Base-by-base conservation (phyloP, 495 filamentous ascomycete species). In the Aspergillus funiculosus region DNA sequence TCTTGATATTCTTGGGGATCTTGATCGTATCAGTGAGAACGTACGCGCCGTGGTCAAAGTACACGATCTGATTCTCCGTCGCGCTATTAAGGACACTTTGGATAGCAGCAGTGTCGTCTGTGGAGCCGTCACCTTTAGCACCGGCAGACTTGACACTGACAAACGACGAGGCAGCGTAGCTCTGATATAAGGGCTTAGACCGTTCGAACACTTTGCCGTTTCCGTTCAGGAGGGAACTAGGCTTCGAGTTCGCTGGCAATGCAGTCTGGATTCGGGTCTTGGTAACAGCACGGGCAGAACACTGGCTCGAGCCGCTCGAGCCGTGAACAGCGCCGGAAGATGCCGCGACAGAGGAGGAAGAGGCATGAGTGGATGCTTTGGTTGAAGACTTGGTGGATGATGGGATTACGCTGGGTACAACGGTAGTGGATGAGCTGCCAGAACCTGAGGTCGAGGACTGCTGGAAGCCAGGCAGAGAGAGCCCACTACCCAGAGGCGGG, bases 11-110 rank as follows among this genome's bases (percentile, higher is more conserved):
- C 56, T 64, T 65, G 35, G 91, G 91, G 3, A 97, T 75, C 59
- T 83, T 81, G 63, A 98, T 67, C 1, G 91, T 96, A 41, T 81
- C 75, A 34, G 85, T 86, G 57, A 98, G 72, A 14, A 94, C 65
- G 66, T 95, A 98, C 19, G 83, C 81, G 37, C 91, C 91, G 57
- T 94, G 86, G 62, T 94, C 87, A 59, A 98, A 94, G 74, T 86
- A 97, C 43, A 95, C 76, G 39, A 96, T 68, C 35, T 90, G 80
- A 28, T 62, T 60, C 25, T 66, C 61, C 14, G 49, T 73, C 55
- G 59, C 81, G 43, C 69, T 77, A 60, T 91, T 73, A 29, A 90
- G 74, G 25, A 85, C 70, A 14, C 73, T 70, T 59, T 98, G 89
- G 56, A 98, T 69, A 22, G 72, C 79, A 5, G 58, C 66, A 7